Conservation (phyloP, 2,329 filamentous ascomycete species). For the Colletotrichum tabaci region DNA sequence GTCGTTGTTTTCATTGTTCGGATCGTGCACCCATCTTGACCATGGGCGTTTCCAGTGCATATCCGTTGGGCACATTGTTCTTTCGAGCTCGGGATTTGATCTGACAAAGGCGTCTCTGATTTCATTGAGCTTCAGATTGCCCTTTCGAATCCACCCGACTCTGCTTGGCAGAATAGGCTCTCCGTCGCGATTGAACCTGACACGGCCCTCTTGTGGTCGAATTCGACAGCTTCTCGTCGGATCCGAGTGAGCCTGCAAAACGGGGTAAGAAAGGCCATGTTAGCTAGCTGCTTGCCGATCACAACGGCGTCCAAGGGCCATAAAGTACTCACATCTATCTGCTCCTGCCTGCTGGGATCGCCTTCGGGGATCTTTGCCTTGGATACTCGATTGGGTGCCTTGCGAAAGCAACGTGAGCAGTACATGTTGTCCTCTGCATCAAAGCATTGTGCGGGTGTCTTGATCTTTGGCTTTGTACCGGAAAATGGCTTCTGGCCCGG, state of each 20-base stretch:
- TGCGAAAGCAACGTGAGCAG: constrained; percentile 48
- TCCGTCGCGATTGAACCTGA: background rate
- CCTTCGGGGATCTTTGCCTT: background rate
- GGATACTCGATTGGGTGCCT: constrained; percentile 22
- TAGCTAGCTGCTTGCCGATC: background rate
- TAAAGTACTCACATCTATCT: constrained; percentile 32
- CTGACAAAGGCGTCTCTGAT: constrained; percentile 47
- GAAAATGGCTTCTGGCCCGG: background rate
- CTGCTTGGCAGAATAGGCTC: constrained; percentile 49
- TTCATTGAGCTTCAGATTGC: constrained; percentile 39
- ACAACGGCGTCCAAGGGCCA: background rate
- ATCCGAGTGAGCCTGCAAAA: constrained; percentile 38
- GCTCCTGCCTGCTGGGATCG: constrained; percentile 30
- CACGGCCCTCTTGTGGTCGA: constrained; percentile 1
- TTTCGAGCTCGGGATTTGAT: constrained; percentile 47
- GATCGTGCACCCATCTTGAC: constrained; percentile 50
- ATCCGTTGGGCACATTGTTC: constrained; percentile 49
- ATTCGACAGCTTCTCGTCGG: constrained; percentile 40
- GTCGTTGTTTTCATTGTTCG: constrained; percentile 50
- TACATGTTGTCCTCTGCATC: constrained; percentile 49
- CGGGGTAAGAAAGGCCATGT: background rate
- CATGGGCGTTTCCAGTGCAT: constrained; percentile 36
- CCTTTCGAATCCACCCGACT: constrained; percentile 51
- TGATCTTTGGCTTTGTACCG: background rate
- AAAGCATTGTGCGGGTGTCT: constrained; percentile 40